Base-by-base conservation (phyloP, 2,329 filamentous ascomycete species). In the Stemphylium lycopersici region DNA sequence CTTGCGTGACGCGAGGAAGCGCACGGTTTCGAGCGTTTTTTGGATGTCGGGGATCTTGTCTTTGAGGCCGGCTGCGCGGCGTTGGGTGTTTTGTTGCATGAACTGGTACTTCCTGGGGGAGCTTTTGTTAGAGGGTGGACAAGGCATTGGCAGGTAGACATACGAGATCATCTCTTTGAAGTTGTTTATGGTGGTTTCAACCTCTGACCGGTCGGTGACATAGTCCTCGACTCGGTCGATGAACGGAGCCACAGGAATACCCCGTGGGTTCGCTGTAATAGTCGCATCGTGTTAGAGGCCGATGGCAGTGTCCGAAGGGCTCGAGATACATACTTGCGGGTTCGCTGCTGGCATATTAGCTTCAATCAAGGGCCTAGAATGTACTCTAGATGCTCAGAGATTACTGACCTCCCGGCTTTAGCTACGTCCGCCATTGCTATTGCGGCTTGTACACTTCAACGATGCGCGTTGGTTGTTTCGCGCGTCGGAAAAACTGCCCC, bases 11-110 rank as follows among this genome's bases (percentile, higher is more conserved):
- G 90, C 89, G 58, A 99, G 74, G 69, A 98, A 98, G 53, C 82
- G 84, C 45, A 98, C 93, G 15, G 91, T 95, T 56, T 98, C 93
- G 55, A 98, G 79, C 0, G 95, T 98, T 82, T 97, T 97, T 69
- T 91, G 88, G 62, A 99, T 98, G 74, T 99, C 95, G 0, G 95
- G 95, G 63, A 99, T 92, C 81, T 98, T 99, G 71, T 97, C 93
- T 70, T 88, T 90, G 51, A 99, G 80, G 2, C 93, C 92, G 3
- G 84, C 82, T 48, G 90, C 88, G 42, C 95, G 86, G 60, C 91
- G 85, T 76, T 96, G 89, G 55, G 95, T 90, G 77, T 96, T 98
- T 73, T 89, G 82, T 79, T 98, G 92, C 95, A 99, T 99, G 79
- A 98, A 99, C 77, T 98, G 95, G 80, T 99, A 99, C 83, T 99